Evolutionary conservation across 1,284 basidiomycete species (phyloP).

Genomic region (Pholiota adiposa): DNA sequence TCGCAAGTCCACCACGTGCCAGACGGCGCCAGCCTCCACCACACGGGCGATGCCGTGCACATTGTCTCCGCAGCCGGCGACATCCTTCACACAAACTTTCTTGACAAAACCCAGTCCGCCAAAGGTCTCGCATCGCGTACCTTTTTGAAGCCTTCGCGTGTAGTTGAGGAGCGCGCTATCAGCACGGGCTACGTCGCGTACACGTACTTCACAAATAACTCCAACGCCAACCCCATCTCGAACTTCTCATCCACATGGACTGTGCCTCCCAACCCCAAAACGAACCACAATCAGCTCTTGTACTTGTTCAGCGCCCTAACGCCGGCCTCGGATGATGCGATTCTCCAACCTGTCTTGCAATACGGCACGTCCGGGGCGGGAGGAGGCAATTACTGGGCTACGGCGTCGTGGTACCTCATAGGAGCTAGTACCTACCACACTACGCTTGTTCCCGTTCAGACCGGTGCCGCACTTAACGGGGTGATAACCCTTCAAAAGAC

Average conservation of each 20-base stretch:
- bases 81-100: slow-evolving; percentile 2
- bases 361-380: slow-evolving; percentile 15
- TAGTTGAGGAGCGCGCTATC: slow-evolving; percentile 5
- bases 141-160: neutral
- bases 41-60: slow-evolving; percentile 4
- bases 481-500: slow-evolving; percentile 3
- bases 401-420: slow-evolving; percentile 18
- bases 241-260: slow-evolving; percentile 13
- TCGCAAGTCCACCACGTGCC: slow-evolving; percentile 11
- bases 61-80: slow-evolving; percentile 7
- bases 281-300: slow-evolving; percentile 9
- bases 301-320: slow-evolving; percentile 15
- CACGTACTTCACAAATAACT: slow-evolving; percentile 15
- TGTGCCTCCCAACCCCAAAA: slow-evolving; percentile 9
- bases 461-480: neutral
- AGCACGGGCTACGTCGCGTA: slow-evolving; percentile 13
- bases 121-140: slow-evolving; percentile 4
- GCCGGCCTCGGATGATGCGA: slow-evolving; percentile 9
- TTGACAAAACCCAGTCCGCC: neutral
- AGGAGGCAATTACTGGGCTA: slow-evolving; percentile 15
- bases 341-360: slow-evolving; percentile 15
- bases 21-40: slow-evolving; percentile 4
- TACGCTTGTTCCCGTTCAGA: slow-evolving; percentile 7
- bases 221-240: slow-evolving; percentile 6
- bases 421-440: slow-evolving; percentile 10